These are phyloP conservation scores for Marasmius tenuissimus DNA, from an alignment of 1,284 basidiomycete species.

Conservation along the genomic window DNA sequence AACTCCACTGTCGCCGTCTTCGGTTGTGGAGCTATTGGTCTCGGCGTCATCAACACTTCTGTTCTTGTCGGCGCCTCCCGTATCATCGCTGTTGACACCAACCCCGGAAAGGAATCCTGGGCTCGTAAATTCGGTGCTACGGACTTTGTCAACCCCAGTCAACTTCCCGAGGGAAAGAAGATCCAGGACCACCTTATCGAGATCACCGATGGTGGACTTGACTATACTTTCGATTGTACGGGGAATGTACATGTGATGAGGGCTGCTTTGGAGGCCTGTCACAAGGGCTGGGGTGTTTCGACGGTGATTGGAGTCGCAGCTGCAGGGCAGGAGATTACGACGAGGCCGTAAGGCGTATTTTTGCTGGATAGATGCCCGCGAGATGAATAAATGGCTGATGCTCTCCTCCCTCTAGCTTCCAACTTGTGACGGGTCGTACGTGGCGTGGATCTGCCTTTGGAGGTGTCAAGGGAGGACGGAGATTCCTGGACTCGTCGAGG, in stretches of 20 bases:
- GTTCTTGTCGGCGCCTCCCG: constrained; percentile 78
- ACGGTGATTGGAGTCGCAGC: constrained; percentile 95
- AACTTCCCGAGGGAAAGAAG: constrained; percentile 74
- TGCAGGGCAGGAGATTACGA: constrained; percentile 97
- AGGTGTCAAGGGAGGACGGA: constrained; percentile 96
- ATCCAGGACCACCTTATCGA: constrained; percentile 92
- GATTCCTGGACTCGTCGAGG: constrained; percentile 86
- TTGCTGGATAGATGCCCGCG: not conserved
- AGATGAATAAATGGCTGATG: constrained; percentile 10
- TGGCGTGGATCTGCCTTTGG: constrained; percentile 98
- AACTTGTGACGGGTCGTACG: constrained; percentile 85
- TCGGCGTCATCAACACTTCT: constrained; percentile 89
- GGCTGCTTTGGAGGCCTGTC: constrained; percentile 92
- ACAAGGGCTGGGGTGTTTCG: constrained; percentile 99
- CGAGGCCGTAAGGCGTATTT: constrained; percentile 74
- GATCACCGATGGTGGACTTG: constrained; percentile 94
- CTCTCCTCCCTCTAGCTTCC: constrained; percentile 57
- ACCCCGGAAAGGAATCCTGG: constrained; percentile 85
- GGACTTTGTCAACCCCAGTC: constrained; percentile 89
- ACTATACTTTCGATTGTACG: constrained; percentile 97
- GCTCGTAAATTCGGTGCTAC: constrained; percentile 95
- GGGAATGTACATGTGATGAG: constrained; percentile 97
- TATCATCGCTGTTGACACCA: constrained; percentile 93
- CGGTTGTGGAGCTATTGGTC: constrained; percentile 94
- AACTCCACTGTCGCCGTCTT: constrained; percentile 91